These are phyloP conservation scores for Arthromyces matolae DNA, from an alignment of 768 basidiomycete genomes.

Conservation along the genomic window DNA sequence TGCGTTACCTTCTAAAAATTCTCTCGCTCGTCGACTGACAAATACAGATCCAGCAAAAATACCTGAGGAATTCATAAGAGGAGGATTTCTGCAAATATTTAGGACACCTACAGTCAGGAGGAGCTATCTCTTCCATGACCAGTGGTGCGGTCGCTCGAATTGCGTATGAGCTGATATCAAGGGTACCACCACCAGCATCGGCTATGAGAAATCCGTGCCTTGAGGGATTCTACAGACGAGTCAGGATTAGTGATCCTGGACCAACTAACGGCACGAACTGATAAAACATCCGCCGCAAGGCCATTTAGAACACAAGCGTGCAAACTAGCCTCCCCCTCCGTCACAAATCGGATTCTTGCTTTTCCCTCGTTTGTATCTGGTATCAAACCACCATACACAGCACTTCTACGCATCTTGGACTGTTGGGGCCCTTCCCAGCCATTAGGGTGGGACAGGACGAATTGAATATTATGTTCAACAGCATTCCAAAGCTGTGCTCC, in stretches of 20 bases:
- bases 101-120: constrained; percentile 63
- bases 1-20: constrained; percentile 60
- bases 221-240: constrained; percentile 53
- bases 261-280: constrained; percentile 37
- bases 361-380: constrained; percentile 72
- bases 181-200: constrained; percentile 78
- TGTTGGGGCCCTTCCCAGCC: constrained; percentile 82
- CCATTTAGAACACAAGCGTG: constrained; percentile 79
- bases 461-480: constrained; percentile 65
- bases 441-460: constrained; percentile 77
- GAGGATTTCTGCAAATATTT: not conserved
- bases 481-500: constrained; percentile 66
- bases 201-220: constrained; percentile 77
- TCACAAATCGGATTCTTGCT: constrained; percentile 74
- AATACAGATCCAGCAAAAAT: constrained; percentile 83
- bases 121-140: constrained; percentile 79
- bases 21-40: constrained; percentile 69
- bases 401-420: constrained; percentile 72
- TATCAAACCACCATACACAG: constrained; percentile 67
- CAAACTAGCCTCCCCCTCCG: constrained; percentile 80
- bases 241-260: no score
- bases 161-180: constrained; percentile 79
- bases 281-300: constrained; percentile 72
- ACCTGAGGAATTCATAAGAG: constrained; percentile 36
- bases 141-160: constrained; percentile 67